phyloP scores from a whole-genome alignment of 371 early-diverging fungal species.

The Circinella umbellata region DNA sequence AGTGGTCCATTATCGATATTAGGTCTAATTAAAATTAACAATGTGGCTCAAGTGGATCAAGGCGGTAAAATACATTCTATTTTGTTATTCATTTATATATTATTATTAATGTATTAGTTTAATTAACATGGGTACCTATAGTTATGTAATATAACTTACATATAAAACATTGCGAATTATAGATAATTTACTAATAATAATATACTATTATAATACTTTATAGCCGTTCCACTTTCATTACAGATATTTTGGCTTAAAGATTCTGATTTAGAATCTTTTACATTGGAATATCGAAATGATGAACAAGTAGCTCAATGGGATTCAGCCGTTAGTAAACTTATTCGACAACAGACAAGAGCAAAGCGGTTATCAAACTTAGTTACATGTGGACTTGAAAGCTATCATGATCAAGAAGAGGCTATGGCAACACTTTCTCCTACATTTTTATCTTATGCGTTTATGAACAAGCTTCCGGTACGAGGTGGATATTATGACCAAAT shows the following conservation, averaged over 20 bases:
- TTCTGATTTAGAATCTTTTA: constrained; percentile 79
- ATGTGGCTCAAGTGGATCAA: constrained; percentile 76
- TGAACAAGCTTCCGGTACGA: constrained; percentile 19
- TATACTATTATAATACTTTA: background rate
- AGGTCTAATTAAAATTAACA: constrained; percentile 62
- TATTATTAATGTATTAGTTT: background rate
- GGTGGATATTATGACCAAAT: constrained; percentile 27
- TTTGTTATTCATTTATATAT: too few species aligned
- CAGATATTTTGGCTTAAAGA: constrained; percentile 36
- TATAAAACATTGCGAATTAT: background rate
- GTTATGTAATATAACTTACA: background rate
- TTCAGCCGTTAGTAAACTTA: constrained; percentile 60
- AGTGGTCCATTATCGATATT: constrained; percentile 46
- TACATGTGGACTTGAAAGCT: constrained; percentile 6
- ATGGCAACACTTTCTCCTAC: constrained; percentile 20
- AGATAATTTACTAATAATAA: too few species aligned
- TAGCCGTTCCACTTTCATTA: constrained; percentile 7
- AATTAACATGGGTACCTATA: background rate
- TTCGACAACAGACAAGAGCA: constrained; percentile 24
- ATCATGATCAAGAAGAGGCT: constrained; percentile 10
- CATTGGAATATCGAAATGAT: constrained; percentile 83
- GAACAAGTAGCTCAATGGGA: constrained; percentile 92
- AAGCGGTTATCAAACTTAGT: constrained; percentile 9
- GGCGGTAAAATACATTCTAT: constrained; percentile 44
- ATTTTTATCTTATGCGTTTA: constrained; percentile 21